Conservation (phyloP, 129 eudicot genomes). For the carrot (Daucus carota) region DNA sequence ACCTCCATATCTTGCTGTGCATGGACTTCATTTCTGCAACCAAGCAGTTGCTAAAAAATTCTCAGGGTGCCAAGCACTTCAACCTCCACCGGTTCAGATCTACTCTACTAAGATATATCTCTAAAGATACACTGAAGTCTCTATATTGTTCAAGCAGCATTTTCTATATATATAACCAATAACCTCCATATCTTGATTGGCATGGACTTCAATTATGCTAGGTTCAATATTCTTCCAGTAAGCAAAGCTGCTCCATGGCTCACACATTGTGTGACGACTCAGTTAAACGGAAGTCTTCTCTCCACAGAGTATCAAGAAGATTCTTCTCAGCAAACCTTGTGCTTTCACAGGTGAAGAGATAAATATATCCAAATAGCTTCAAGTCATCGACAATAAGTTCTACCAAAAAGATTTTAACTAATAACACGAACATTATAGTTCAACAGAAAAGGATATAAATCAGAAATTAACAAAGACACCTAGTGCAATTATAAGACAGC, state of each 20-base stretch:
- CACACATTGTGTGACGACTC: slow-evolving; percentile 8
- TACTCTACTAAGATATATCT: not conserved
- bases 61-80: not conserved
- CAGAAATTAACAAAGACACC: not conserved
- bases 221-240: not conserved
- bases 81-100: not conserved
- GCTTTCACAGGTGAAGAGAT: not conserved
- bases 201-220: not conserved
- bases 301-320: not conserved
- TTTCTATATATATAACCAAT: slow-evolving; percentile 4
- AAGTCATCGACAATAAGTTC: not conserved
- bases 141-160: slow-evolving; percentile 9
- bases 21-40: not conserved
- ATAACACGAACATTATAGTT: not conserved
- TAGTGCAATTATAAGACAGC: not conserved
- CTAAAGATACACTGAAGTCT: not conserved
- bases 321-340: not conserved
- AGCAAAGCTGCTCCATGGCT: not conserved
- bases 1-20: slow-evolving; percentile 4
- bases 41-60: too few species aligned
- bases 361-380: not conserved
- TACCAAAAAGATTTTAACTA: not conserved
- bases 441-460: not conserved
- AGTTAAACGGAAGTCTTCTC: not conserved
- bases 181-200: slow-evolving; percentile 2